These are phyloP conservation scores for Emergomyces orientalis DNA, from an alignment of 2,329 filamentous ascomycete species.

Conservation along the genomic window DNA sequence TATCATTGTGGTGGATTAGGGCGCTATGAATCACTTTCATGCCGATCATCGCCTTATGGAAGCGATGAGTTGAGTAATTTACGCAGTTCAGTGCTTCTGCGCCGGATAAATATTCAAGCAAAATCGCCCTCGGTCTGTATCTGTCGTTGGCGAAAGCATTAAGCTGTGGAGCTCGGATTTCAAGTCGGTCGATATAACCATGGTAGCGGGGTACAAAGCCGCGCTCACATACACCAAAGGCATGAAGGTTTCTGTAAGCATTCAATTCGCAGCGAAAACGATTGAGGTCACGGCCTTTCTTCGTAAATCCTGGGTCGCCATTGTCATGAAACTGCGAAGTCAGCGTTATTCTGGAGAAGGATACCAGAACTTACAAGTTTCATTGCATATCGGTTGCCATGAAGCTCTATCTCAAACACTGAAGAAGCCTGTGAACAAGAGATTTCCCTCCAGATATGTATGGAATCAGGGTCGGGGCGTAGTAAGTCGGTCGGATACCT, in stretches of 20 bases:
- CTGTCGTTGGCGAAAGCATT: background rate
- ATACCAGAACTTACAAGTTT: background rate
- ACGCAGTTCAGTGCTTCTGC: background rate
- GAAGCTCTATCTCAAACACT: background rate
- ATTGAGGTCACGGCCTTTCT: background rate
- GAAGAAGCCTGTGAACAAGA: background rate
- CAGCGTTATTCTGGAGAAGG: background rate
- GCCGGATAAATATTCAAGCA: background rate
- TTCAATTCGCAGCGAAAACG: background rate
- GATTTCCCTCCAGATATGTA: background rate
- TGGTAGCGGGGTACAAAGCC: background rate
- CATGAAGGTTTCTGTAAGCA: background rate
- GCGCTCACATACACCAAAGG: background rate
- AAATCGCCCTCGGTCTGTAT: background rate
- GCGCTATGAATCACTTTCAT: background rate
- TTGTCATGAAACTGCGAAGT: background rate
- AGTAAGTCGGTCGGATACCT: background rate
- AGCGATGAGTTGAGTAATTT: background rate
- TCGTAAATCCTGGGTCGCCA: background rate
- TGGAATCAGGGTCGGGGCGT: background rate
- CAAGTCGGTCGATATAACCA: background rate
- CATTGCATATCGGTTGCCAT: background rate
- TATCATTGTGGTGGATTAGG: background rate
- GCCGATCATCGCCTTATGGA: background rate
- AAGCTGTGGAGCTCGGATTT: background rate